A percentile compares a stretch with the other conserved stretches of the same genome.
Conservation (phyloP, 768 basidiomycete species). For the Podaxis mareebaensis region DNA sequence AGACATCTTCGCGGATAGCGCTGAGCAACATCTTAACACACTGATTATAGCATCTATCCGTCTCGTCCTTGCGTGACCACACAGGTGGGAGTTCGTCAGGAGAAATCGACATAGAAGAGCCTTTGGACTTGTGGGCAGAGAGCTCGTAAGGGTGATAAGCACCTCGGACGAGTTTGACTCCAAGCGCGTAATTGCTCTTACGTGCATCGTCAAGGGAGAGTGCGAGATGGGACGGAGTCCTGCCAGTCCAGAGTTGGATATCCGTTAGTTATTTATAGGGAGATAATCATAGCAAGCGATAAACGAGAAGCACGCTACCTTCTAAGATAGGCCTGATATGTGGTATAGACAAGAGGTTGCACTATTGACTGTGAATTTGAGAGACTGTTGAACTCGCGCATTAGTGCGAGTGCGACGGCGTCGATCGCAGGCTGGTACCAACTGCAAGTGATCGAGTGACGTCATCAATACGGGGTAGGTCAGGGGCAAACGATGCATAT, state of each 20-base stretch:
- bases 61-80: slow-evolving; percentile 66
- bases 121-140: slow-evolving; percentile 41
- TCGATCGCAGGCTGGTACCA: slow-evolving; percentile 86
- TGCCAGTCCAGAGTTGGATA: slow-evolving; percentile 24
- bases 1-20: slow-evolving; percentile 56
- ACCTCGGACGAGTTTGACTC: slow-evolving; percentile 91
- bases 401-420: slow-evolving; percentile 71
- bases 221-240: slow-evolving; percentile 68
- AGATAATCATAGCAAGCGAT: not conserved
- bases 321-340: slow-evolving; percentile 87
- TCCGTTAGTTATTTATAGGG: slow-evolving; percentile 5
- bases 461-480: not conserved
- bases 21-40: slow-evolving; percentile 59
- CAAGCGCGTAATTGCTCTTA: slow-evolving; percentile 68
- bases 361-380: slow-evolving; percentile 16
- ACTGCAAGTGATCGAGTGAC: slow-evolving; percentile 27
- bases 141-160: slow-evolving; percentile 86
- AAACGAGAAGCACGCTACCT: slow-evolving; percentile 41
- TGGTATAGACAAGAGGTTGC: slow-evolving; percentile 78
- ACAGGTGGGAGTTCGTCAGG: slow-evolving; percentile 65
- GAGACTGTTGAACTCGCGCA: slow-evolving; percentile 73
- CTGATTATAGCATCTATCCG: slow-evolving; percentile 71
- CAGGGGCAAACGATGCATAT: not conserved
- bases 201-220: slow-evolving; percentile 68
- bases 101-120: slow-evolving; percentile 48